Conservation (phyloP, 176 grass and related monocot species). For the Rhynchospora tenuis region DNA sequence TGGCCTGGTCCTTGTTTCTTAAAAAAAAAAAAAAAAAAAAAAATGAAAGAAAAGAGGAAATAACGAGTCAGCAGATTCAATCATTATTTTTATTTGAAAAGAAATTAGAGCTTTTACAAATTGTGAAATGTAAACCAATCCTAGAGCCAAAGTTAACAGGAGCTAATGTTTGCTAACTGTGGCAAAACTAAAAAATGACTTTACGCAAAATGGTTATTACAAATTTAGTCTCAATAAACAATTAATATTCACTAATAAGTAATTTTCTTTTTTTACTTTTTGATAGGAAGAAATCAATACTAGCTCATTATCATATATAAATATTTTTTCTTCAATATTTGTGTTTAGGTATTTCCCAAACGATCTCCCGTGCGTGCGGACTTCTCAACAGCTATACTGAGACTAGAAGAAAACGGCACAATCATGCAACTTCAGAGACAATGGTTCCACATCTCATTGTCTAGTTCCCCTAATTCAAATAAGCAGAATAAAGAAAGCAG, state of each 20-base stretch:
- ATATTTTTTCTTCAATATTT: not conserved
- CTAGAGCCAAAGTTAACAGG: not conserved
- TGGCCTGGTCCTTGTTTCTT: too few relatives aligned
- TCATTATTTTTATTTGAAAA: too few relatives aligned
- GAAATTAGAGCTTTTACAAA: not conserved
- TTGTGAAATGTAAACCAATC: not conserved
- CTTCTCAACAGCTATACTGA: constrained; percentile 12
- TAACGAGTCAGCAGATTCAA: too few relatives aligned
- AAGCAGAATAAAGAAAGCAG: not conserved
- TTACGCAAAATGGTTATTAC: too few relatives aligned
- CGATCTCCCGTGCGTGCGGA: not conserved
- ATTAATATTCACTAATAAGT: not conserved
- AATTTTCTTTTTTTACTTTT: not conserved
- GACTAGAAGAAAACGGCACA: not conserved
- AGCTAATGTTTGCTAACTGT: not conserved
- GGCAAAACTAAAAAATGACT: too few relatives aligned
- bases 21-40: too few relatives aligned
- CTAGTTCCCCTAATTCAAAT: not conserved
- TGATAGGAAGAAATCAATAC: not conserved
- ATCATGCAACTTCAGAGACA: not conserved
- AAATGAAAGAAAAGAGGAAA: too few relatives aligned
- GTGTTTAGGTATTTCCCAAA: not conserved
- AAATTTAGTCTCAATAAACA: too few relatives aligned
- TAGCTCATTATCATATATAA: not conserved
- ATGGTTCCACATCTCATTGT: not conserved